These are phyloP conservation scores for Phyllostachys edulis DNA, from an alignment of 176 grass and related monocot genomes.

Conservation along the genomic window DNA sequence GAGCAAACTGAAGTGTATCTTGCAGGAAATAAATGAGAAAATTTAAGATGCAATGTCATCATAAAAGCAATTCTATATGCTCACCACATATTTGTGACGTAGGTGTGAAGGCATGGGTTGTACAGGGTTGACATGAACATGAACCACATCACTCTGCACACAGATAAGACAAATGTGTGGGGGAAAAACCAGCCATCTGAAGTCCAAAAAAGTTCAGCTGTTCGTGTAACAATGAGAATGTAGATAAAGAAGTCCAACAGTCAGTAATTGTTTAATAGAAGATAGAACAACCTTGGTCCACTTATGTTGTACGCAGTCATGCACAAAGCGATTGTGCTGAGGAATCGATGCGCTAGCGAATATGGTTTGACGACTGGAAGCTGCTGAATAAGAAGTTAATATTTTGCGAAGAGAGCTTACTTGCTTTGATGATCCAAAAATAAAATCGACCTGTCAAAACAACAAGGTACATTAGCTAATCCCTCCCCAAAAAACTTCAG, in stretches of 20 bases:
- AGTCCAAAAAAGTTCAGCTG: slow-evolving; percentile 18
- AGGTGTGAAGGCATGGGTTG: slow-evolving; percentile 78
- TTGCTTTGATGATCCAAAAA: slow-evolving; percentile 86
- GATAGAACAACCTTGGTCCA: slow-evolving; percentile 61
- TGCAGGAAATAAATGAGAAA: slow-evolving; percentile 2
- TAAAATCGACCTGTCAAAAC: slow-evolving; percentile 86
- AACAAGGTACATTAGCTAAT: slow-evolving; percentile 10
- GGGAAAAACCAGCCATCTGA: neutral
- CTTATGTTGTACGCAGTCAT: slow-evolving; percentile 82
- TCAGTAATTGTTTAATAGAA: neutral
- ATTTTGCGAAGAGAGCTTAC: slow-evolving; percentile 80
- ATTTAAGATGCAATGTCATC: neutral
- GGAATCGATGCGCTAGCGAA: slow-evolving; percentile 94
- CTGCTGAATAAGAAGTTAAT: slow-evolving; percentile 72
- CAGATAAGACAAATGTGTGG: neutral
- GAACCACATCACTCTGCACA: slow-evolving; percentile 80
- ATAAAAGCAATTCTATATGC: slow-evolving; percentile 9
- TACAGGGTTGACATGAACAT: slow-evolving; percentile 77
- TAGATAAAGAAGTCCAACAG: neutral
- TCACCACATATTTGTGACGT: slow-evolving; percentile 57
- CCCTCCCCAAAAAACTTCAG: neutral
- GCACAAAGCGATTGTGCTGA: slow-evolving; percentile 90
- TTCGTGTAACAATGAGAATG: slow-evolving; percentile 25
- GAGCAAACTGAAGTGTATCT: neutral
- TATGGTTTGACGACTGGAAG: slow-evolving; percentile 64